Percentiles rank a stretch among this genome's conserved stretches.
Conservation (phyloP, 75 land plant species). For the Isoetes taiwanensis region DNA sequence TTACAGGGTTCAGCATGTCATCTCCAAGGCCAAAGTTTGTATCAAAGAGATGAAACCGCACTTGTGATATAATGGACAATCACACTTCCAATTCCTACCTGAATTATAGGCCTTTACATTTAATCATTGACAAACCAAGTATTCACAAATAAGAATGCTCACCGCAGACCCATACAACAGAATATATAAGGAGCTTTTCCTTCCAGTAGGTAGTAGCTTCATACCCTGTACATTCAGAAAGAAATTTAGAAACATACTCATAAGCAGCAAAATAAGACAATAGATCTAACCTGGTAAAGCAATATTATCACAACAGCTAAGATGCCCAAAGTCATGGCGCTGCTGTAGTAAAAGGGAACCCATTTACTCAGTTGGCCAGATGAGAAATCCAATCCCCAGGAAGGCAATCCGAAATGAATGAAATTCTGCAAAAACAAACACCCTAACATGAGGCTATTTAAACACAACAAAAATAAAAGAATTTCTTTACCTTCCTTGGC, state of each 20-base stretch:
- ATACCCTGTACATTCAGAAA: conserved; percentile 48
- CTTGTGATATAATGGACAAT: conserved; percentile 47
- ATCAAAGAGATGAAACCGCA: conserved; percentile 36
- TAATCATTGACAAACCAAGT: background rate
- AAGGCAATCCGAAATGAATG: conserved; percentile 43
- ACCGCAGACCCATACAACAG: conserved; percentile 64
- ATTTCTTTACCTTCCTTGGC: conserved; percentile 46
- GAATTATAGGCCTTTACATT: background rate
- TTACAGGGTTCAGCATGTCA: conserved; percentile 84
- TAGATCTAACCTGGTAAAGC: conserved; percentile 65
- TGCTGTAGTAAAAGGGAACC: conserved; percentile 73
- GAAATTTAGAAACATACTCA: too few relatives aligned
- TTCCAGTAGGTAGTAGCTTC: conserved; percentile 89
- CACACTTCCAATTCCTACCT: conserved; percentile 73
- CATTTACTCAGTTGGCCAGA: conserved; percentile 68
- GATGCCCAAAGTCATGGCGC: conserved; percentile 76
- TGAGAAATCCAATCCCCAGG: conserved; percentile 40
- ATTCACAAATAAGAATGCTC: conserved; percentile 12
- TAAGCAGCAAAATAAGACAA: background rate
- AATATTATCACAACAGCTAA: conserved; percentile 57
- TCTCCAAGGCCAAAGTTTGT: conserved; percentile 60
- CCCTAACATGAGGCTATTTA: background rate
- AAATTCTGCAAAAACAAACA: conserved; percentile 36
- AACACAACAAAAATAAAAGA: background rate
- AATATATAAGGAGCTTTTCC: conserved; percentile 57